phyloP scores from a whole-genome alignment of 140 eudicot genomes.

The Ambrosia hybrid region DNA sequence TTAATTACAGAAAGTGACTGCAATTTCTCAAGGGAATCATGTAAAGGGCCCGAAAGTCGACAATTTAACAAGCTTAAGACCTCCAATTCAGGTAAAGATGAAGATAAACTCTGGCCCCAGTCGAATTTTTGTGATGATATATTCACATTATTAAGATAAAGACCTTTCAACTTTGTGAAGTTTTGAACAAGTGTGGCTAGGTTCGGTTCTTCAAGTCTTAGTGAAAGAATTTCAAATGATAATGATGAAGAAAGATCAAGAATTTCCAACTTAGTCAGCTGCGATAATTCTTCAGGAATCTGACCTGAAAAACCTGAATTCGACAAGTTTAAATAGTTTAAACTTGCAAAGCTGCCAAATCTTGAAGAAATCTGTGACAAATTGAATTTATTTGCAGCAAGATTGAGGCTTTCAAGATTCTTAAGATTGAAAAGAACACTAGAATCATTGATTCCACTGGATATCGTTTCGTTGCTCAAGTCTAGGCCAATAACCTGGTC shows the following conservation, averaged over 20 bases:
- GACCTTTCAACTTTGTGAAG: conserved; percentile 36
- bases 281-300: conserved; percentile 41
- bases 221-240: background rate
- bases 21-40: conserved; percentile 33
- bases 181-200: conserved; percentile 40
- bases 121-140: conserved; percentile 35
- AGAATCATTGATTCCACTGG: background rate
- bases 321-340: conserved; percentile 43
- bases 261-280: conserved; percentile 31
- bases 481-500: conserved; percentile 51
- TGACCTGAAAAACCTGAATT: conserved; percentile 37
- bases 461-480: conserved; percentile 25
- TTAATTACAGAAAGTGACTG: conserved; percentile 41
- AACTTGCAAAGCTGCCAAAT: conserved; percentile 26
- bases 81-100: conserved; percentile 45
- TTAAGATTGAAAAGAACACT: conserved; percentile 32
- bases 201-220: conserved; percentile 41
- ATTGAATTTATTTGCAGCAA: conserved; percentile 31
- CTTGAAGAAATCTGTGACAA: conserved; percentile 15
- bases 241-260: conserved; percentile 43
- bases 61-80: conserved; percentile 52
- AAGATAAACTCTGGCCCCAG: conserved; percentile 46
- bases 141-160: conserved; percentile 56
- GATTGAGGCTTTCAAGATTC: conserved; percentile 36
- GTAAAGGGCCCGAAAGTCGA: conserved; percentile 51